Percentiles rank a stretch among this genome's conserved stretches.
Conservation (phyloP, 2,329 filamentous ascomycete species). For the Dryadomyces quercus-mongolicae region DNA sequence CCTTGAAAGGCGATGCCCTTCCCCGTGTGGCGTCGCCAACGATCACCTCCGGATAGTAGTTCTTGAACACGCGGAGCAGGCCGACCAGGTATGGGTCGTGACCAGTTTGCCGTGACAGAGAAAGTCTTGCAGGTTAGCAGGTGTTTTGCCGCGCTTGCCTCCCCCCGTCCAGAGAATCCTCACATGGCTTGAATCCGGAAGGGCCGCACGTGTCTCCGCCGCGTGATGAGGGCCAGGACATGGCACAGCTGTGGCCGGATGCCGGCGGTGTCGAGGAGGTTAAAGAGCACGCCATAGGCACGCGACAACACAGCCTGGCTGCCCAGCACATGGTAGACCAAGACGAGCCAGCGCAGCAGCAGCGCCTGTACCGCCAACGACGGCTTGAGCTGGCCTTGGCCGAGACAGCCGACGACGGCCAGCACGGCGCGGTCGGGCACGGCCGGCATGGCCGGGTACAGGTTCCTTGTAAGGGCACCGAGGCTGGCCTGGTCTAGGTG, state of each 20-base stretch:
- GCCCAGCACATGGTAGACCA: conserved; percentile 56
- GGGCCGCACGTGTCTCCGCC: conserved; percentile 71
- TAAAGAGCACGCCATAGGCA: conserved; percentile 67
- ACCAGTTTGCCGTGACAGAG: conserved; percentile 46
- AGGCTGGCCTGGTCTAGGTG: conserved; percentile 66
- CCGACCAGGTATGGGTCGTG: conserved; percentile 66
- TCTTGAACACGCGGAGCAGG: conserved; percentile 72
- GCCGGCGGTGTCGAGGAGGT: conserved; percentile 68
- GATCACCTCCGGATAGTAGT: conserved; percentile 84
- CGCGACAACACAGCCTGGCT: conserved; percentile 49
- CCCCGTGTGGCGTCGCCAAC: conserved; percentile 54
- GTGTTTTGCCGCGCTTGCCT: too few relatives aligned
- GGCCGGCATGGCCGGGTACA: conserved; percentile 55
- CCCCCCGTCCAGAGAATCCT: conserved; percentile 15
- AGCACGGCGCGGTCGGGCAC: conserved; percentile 51
- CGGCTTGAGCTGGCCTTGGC: conserved; percentile 65
- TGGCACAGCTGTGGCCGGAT: conserved; percentile 60
- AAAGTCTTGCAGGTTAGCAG: conserved; percentile 29
- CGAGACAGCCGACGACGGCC: conserved; percentile 59
- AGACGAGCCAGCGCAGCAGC: conserved; percentile 66
- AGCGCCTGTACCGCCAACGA: conserved; percentile 57
- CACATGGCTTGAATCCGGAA: conserved; percentile 70
- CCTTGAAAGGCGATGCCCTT: conserved; percentile 50
- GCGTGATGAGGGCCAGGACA: conserved; percentile 64
- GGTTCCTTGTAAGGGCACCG: conserved; percentile 54